Conservation (phyloP, 2,329 filamentous ascomycete species). For the Apiospora hydei region DNA sequence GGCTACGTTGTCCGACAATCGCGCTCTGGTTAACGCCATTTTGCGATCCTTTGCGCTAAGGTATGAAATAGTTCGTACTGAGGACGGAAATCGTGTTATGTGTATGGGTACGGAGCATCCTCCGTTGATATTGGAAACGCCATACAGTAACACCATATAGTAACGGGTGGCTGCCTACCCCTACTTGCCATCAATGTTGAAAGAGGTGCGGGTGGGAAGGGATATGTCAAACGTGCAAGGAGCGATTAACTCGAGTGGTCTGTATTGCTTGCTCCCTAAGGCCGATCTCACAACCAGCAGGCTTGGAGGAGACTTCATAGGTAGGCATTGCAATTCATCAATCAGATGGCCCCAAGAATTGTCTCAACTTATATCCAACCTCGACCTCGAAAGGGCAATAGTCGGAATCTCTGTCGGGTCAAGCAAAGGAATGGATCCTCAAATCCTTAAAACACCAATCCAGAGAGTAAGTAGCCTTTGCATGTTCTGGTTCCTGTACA, state of each 20-base stretch:
- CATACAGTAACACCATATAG: neutral
- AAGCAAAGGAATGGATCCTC: too few relatives aligned
- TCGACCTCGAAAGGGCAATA: too few relatives aligned
- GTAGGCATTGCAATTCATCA: neutral
- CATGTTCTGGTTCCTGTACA: too few relatives aligned
- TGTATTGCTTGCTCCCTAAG: neutral
- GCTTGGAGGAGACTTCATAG: neutral
- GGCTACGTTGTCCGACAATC: too few relatives aligned
- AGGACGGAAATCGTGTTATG: neutral
- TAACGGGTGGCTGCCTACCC: neutral
- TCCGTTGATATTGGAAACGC: neutral
- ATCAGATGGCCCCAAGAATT: neutral
- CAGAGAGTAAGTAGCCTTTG: too few relatives aligned
- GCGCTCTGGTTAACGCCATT: too few relatives aligned
- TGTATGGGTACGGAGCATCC: neutral
- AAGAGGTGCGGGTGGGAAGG: neutral
- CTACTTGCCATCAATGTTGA: neutral
- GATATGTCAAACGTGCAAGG: too few relatives aligned
- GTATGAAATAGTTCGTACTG: neutral
- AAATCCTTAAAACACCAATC: too few relatives aligned
- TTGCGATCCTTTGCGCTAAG: neutral
- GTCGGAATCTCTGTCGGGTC: too few relatives aligned
- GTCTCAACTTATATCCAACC: neutral
- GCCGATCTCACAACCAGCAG: neutral
- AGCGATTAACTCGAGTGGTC: too few relatives aligned